phyloP scores from a whole-genome alignment of 1,139 yeast genomes.

The Suhomyces yuchorum region DNA sequence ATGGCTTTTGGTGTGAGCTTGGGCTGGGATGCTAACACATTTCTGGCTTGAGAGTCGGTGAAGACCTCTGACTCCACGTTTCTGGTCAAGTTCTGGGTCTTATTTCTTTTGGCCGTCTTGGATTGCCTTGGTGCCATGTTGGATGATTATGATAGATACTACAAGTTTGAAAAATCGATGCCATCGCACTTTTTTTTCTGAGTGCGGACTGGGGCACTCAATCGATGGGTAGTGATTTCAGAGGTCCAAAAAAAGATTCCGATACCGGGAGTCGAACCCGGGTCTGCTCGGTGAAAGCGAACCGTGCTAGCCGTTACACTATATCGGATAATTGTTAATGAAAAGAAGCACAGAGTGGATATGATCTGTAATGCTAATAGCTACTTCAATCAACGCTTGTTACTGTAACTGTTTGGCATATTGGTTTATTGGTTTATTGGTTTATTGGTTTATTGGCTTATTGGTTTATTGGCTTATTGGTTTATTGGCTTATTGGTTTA shows the following conservation, averaged over 20 bases:
- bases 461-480: too few relatives aligned
- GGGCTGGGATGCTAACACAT: slow-evolving; percentile 62
- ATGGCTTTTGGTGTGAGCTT: slow-evolving; percentile 63
- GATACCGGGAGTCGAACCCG: slow-evolving; percentile 85
- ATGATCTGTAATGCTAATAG: too few relatives aligned
- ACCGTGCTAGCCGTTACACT: slow-evolving; percentile 85
- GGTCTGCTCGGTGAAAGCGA: slow-evolving; percentile 83
- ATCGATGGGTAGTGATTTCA: neutral
- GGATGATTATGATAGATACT: neutral
- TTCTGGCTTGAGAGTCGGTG: slow-evolving; percentile 65
- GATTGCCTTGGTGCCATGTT: slow-evolving; percentile 60
- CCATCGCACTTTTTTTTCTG: slow-evolving; percentile 15
- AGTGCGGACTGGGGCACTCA: neutral
- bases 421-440: too few relatives aligned
- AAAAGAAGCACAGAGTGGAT: neutral
- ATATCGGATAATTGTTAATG: slow-evolving; percentile 50
- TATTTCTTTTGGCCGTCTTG: slow-evolving; percentile 58
- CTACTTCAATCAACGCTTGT: too few relatives aligned
- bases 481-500: too few relatives aligned
- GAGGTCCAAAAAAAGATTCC: slow-evolving; percentile 39
- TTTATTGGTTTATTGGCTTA: too few relatives aligned
- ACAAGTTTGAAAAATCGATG: slow-evolving; percentile 13
- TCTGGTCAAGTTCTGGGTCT: slow-evolving; percentile 55
- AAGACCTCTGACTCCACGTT: slow-evolving; percentile 66
- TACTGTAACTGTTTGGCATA: too few relatives aligned